Evolutionary conservation across 129 eudicot genomes (phyloP).

Genomic region (Ambrosia trifida): DNA sequence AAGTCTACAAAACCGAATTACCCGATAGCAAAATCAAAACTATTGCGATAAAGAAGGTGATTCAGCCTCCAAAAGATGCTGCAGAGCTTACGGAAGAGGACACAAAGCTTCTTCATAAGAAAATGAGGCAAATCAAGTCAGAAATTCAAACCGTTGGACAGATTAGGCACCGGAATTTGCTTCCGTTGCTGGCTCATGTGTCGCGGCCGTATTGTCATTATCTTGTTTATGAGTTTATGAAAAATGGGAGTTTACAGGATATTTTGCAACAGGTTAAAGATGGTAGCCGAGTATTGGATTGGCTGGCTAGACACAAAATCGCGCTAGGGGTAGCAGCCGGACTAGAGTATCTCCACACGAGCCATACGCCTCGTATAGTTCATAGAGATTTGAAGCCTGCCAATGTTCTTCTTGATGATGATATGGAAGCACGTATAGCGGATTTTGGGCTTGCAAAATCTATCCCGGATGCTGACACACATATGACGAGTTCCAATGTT

Average conservation of each 20-base stretch:
- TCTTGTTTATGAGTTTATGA: constrained; percentile 86
- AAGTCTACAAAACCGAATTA: constrained; percentile 66
- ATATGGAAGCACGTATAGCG: constrained; percentile 88
- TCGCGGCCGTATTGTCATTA: constrained; percentile 76
- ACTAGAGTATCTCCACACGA: constrained; percentile 77
- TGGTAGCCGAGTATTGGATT: constrained; percentile 57
- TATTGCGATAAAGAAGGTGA: constrained; percentile 72
- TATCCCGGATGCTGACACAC: constrained; percentile 70
- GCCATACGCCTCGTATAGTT: constrained; percentile 62
- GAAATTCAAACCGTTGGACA: constrained; percentile 86
- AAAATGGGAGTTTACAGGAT: constrained; percentile 87
- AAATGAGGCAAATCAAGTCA: constrained; percentile 74
- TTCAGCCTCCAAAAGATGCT: constrained; percentile 66
- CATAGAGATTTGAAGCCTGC: constrained; percentile 92
- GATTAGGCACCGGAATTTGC: constrained; percentile 74
- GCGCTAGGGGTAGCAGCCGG: constrained; percentile 78
- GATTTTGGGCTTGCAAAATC: constrained; percentile 94
- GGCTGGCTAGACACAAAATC: constrained; percentile 55
- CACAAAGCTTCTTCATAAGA: constrained; percentile 57
- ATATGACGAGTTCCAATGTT: constrained; percentile 60
- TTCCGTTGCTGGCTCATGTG: constrained; percentile 81
- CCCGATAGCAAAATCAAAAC: constrained; percentile 57
- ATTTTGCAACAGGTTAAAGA: constrained; percentile 42
- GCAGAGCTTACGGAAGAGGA: constrained; percentile 74
- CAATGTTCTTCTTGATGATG: constrained; percentile 77